Evolutionary conservation across 2,329 filamentous ascomycete genomes (phyloP), one percentile per base, ranked within the genome.

Genomic region (Alternaria rosae): DNA sequence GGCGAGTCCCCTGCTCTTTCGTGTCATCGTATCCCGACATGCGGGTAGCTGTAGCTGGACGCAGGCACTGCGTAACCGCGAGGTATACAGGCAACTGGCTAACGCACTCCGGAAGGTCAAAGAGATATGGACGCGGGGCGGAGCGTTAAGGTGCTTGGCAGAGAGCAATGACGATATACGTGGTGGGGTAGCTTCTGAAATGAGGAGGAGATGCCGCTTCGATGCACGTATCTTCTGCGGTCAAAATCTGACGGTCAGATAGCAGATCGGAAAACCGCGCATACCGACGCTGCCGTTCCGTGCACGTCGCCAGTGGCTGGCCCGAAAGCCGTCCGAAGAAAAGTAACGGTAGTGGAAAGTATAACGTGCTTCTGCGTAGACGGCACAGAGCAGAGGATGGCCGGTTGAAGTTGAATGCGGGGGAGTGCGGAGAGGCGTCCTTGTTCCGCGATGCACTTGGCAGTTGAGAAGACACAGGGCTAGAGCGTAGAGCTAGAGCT

Each of bases 81-180:
- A 57, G 50, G 61, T 44, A 59, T 55, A 57, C 45, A 52, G 61
- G 67, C 54, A 68, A 70, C 52, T 66, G 59, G 67, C 67, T 70
- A 67, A 65, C 76, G 72, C 57, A 32, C 68, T 70, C 53, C 20
- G 75, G 76, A 71, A 78, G 76, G 75, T 77, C 61, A 59, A n/a
- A 61, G 54, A 59, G 68, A 61, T 63, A 61, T 42, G 32, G 51
- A 53, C 52, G 67, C 63, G 67, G 64, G 64, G 67, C 58, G 57
- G 55, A 67, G 41, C 15, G 48, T 61, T 47, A 54, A 54, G 42
- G 54, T 64, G 47, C 72, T 75, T 75, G 70, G 73, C 73, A 54
- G 64, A 15, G 45, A 57, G 56, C 47, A 25, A 75, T 75, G 73
- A 75, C 73, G 70, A 62, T 60, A 64, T 65, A 15, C 15, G 26